A percentile compares a stretch with the other conserved stretches of the same genome.
phyloP scores from a whole-genome alignment of 2,329 filamentous ascomycete genomes.

The Paecilomyces sp. region DNA sequence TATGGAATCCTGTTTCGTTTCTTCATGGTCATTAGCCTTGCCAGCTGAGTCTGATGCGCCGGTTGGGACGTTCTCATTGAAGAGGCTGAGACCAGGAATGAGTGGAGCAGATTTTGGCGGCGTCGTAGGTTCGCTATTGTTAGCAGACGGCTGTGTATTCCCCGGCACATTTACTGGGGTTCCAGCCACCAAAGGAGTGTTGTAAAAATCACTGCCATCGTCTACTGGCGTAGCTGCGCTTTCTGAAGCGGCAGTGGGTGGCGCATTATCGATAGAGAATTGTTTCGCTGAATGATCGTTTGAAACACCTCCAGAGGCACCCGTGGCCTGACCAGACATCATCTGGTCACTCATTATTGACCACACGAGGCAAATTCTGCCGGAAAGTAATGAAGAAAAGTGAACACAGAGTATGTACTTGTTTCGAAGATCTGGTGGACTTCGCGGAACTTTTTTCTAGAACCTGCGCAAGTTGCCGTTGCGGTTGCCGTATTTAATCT shows the following conservation, averaged over 20 bases:
- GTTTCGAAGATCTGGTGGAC: neutral
- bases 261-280: constrained; percentile 20
- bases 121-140: constrained; percentile 8
- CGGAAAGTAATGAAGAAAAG: neutral
- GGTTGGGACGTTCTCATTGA: constrained; percentile 16
- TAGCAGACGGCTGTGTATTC: constrained; percentile 2
- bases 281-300: constrained; percentile 19
- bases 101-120: constrained; percentile 12
- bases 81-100: constrained; percentile 32
- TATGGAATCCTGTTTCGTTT: neutral
- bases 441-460: constrained; percentile 19
- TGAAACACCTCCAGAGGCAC: constrained; percentile 6
- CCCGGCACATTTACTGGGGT: constrained; percentile 17
- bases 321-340: constrained; percentile 5
- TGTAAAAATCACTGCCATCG: constrained; percentile 37
- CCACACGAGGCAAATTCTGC: neutral
- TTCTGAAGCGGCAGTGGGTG: constrained; percentile 14
- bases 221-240: constrained; percentile 20
- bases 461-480: constrained; percentile 19
- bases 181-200: constrained; percentile 25
- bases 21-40: neutral
- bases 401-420: neutral
- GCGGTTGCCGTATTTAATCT: constrained; percentile 13
- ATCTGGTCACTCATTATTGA: constrained; percentile 19
- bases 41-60: constrained; percentile 2